phyloP scores from a whole-genome alignment of 805 yeast genomes.

The Komagataella mondaviorum region DNA sequence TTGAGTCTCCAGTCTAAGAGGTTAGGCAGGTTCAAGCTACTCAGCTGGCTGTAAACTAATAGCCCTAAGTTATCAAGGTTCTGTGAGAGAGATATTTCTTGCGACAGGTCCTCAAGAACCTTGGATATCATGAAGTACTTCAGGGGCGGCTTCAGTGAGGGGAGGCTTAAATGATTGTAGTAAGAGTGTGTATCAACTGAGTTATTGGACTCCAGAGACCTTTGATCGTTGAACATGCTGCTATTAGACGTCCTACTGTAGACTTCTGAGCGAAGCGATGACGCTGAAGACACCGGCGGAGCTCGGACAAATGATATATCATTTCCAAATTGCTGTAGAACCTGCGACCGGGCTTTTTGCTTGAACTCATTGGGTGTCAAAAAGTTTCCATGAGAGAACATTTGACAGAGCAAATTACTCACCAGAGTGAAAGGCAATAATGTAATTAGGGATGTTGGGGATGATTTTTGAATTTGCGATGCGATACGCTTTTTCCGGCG shows the following conservation, averaged over 20 bases:
- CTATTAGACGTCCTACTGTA: background rate
- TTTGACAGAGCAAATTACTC: background rate
- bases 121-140: background rate
- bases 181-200: background rate
- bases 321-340: background rate
- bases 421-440: too few species aligned
- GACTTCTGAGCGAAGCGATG: background rate
- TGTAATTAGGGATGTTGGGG: background rate
- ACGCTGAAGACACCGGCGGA: background rate
- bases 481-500: background rate
- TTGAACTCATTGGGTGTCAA: background rate
- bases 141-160: background rate
- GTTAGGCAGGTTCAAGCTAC: constrained; percentile 17
- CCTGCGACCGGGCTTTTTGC: background rate
- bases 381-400: background rate
- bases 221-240: background rate
- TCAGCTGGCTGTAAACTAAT: constrained; percentile 12
- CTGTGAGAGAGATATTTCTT: background rate
- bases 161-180: background rate
- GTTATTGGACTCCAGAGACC: background rate
- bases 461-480: background rate
- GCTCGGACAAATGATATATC: background rate
- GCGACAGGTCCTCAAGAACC: background rate
- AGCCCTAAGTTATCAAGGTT: constrained; percentile 9
- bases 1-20: constrained; percentile 40